Conservation (phyloP, 73 alveolate genomes). For the Paramecium octaurelia region DNA sequence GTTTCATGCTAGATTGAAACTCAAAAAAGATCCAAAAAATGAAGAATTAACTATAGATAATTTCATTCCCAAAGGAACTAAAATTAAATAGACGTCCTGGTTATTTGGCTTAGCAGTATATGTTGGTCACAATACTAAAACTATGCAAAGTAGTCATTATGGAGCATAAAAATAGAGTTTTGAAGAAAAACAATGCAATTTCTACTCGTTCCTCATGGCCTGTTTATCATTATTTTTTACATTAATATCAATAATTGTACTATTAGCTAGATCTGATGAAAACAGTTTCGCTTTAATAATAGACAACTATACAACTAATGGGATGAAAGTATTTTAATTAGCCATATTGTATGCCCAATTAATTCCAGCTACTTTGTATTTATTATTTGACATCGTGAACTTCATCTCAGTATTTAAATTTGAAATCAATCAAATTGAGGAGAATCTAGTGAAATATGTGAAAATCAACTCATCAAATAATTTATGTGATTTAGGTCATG, state of each 20-base stretch:
- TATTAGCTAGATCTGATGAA: conserved; percentile 55
- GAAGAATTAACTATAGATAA: conserved; percentile 50
- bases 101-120: conserved; percentile 53
- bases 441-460: background rate
- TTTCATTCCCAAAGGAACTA: conserved; percentile 59
- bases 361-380: conserved; percentile 45
- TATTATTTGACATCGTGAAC: conserved; percentile 31
- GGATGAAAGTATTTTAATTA: conserved; percentile 46
- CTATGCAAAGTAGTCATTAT: conserved; percentile 4
- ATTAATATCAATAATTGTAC: conserved; percentile 41
- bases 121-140: conserved; percentile 52
- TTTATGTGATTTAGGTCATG: conserved; percentile 54
- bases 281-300: background rate
- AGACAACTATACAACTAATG: conserved; percentile 23
- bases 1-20: background rate
- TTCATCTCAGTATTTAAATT: background rate
- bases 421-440: background rate
- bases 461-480: background rate
- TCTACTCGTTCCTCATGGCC: background rate
- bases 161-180: background rate
- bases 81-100: conserved; percentile 49
- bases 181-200: background rate
- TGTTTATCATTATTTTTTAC: conserved; percentile 19
- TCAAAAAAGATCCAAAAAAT: conserved; percentile 57
- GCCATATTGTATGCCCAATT: conserved; percentile 30